These are phyloP conservation scores for Dendrostoma leiphaemia DNA, from an alignment of 2,329 filamentous ascomycete species.

Conservation along the genomic window DNA sequence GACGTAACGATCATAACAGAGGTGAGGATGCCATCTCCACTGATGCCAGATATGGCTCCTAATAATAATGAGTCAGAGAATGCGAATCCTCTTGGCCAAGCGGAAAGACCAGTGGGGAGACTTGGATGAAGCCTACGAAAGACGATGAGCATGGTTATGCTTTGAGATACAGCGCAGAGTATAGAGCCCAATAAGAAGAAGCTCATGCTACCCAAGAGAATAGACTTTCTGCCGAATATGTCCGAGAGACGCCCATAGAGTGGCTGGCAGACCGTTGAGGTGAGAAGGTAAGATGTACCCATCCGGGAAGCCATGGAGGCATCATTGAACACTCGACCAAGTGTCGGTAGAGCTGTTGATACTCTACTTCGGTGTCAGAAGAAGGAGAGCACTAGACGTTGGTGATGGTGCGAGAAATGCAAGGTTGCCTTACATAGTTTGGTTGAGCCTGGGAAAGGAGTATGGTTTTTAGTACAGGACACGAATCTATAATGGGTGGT, in stretches of 20 bases:
- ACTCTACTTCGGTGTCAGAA: no score
- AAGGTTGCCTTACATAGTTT: background rate
- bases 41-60: constrained; percentile 17
- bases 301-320: constrained; percentile 41
- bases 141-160: constrained; percentile 18
- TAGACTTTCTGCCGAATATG: constrained; percentile 50
- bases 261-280: constrained; percentile 60
- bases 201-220: constrained; percentile 11
- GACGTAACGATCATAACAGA: constrained; percentile 14
- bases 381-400: no score
- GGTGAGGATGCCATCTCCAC: constrained; percentile 19
- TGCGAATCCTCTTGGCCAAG: no score
- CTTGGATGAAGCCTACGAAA: constrained; percentile 15
- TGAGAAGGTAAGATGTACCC: constrained; percentile 49
- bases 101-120: no score
- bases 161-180: constrained; percentile 16
- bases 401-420: background rate
- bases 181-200: constrained; percentile 19
- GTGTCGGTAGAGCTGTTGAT: constrained; percentile 2
- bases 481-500: no score
- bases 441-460: constrained; percentile 7
- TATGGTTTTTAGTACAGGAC: no score
- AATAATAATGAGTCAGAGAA: no score
- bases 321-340: constrained; percentile 4
- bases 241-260: constrained; percentile 61